Evolutionary conservation across 495 filamentous ascomycete genomes (phyloP), one percentile per base, ranked within the genome.

Genomic region (Acidiella bohemica): DNA sequence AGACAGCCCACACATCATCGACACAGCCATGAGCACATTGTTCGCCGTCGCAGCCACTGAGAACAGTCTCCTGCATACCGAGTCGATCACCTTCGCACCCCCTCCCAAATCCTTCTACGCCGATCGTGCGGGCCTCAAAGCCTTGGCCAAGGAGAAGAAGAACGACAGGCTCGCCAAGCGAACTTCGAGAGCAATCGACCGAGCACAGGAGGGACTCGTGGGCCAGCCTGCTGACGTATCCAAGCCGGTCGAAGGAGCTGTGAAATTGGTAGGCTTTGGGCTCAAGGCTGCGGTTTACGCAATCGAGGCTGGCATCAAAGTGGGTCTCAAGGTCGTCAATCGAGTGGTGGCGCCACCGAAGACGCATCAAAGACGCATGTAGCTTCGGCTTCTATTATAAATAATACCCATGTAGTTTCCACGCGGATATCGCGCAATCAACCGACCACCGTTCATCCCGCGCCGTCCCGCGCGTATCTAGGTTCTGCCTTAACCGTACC

Each of bases 1-100:
- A 22, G 47, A 51, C 25, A 19, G 34, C 16, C 4, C 29, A 2
- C 46, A 46, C 39, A 42, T 51, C 24, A 29, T 51, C 38, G 47
- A 51, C 28, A 51, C 47, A 13, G 42, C 36, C 14, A 16, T 51
- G 13, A 37, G 29, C 28, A 39, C 47, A 1, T 25, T 51, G 4
- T 40, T 51, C 20, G 47, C 47, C 19, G 43, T 46, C 4, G 47
- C 47, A 5, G 47, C 48, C 17, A 46, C 46, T 22, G 47, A 51
- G 35, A 51, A 51, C 34, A 44, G 38, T 28, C 7, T 33, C 9
- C n/a, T 46, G 12, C 16, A 35, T 14, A 21, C 11, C 4, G 43
- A 51, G 14, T 19, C 32, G 9, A 21, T 46, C 14, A 42, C 38
- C 4, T 51, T 51, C 24, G 47, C 32, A 5, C 42, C 47, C 1